Evolutionary conservation across 2,329 filamentous ascomycete species (phyloP).

Genomic region (Esteya vermicola): DNA sequence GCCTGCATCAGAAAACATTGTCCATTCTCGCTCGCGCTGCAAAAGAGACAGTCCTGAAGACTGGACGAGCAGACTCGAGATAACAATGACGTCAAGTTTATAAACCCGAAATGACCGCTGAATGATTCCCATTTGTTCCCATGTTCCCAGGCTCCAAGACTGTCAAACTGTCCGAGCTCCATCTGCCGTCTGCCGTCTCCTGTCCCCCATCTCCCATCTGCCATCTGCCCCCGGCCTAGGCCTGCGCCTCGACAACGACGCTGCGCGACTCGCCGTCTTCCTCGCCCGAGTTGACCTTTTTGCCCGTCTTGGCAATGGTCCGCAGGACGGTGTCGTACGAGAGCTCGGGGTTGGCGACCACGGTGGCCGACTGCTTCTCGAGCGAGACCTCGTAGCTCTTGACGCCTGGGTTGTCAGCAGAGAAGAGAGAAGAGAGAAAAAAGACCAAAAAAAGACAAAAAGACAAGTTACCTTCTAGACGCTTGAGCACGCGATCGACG

Average conservation of each 20-base stretch:
- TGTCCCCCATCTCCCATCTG: not conserved
- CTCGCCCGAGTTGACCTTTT: constrained; percentile 69
- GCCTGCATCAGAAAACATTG: no score
- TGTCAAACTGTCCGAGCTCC: no score
- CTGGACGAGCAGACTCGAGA: no score
- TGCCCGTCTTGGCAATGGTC: constrained; percentile 91
- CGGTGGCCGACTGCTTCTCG: constrained; percentile 67
- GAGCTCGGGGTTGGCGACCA: constrained; percentile 55
- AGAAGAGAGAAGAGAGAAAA: not conserved
- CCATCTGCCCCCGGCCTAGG: not conserved
- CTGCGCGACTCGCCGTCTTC: constrained; percentile 49
- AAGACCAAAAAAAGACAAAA: not conserved
- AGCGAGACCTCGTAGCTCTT: constrained; percentile 79
- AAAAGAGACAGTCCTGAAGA: no score
- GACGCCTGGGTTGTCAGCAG: constrained; percentile 44
- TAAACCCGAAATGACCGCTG: no score
- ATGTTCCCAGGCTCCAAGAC: no score
- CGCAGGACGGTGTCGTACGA: constrained; percentile 68
- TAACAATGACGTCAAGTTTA: no score
- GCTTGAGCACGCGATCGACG: constrained; percentile 81
- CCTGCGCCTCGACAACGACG: constrained; percentile 27
- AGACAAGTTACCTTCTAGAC: constrained; percentile 61
- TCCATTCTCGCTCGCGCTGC: no score
- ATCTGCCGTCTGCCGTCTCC: no score
- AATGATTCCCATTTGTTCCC: no score